Evolutionary conservation across 106 monocot species (phyloP).

Genomic region (Acanthochlamys bracteata): DNA sequence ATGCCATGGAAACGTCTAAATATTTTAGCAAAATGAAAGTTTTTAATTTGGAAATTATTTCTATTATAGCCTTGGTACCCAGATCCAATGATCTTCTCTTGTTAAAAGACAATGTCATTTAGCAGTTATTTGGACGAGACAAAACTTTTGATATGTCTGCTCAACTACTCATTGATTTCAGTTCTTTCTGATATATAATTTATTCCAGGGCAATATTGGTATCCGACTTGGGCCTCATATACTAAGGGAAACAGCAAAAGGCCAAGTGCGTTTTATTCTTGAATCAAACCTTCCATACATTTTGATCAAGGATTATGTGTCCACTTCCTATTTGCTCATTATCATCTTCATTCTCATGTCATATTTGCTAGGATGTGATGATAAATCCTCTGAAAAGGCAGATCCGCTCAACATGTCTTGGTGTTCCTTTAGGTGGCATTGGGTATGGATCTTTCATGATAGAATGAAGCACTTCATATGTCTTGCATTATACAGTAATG

Average conservation of each 20-base stretch:
- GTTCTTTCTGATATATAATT: no score
- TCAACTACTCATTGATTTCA: no score
- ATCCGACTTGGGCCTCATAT: background rate
- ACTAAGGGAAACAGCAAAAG: background rate
- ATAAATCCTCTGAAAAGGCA: constrained; percentile 51
- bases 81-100: no score
- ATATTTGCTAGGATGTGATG: constrained; percentile 31
- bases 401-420: constrained; percentile 33
- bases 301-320: background rate
- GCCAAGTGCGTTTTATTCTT: background rate
- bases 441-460: constrained; percentile 38
- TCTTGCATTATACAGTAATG: no score
- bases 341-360: background rate
- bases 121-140: no score
- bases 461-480: no score
- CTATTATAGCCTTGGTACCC: no score
- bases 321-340: background rate
- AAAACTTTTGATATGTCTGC: no score
- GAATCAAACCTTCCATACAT: background rate
- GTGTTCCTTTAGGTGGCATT: constrained; percentile 62
- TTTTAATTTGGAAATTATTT: no score
- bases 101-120: no score
- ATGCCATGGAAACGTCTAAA: no score
- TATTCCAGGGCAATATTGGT: background rate
- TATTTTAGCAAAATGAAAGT: no score